A percentile compares a stretch with the other conserved stretches of the same genome.
phyloP scores from a whole-genome alignment of 257 asterid species.

The Datura wrightii region DNA sequence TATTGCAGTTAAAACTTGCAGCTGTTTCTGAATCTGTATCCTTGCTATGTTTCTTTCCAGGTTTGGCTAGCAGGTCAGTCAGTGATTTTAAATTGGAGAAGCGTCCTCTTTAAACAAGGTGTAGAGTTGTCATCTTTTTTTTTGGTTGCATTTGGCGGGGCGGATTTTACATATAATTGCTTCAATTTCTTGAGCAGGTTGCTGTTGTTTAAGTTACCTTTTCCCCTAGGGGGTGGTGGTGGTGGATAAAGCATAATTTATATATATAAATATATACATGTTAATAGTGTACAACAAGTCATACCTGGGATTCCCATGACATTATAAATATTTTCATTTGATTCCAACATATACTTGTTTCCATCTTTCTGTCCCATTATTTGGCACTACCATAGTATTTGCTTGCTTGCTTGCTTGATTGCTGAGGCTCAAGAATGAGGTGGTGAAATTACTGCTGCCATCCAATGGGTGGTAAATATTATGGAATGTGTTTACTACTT shows the following conservation, averaged over 20 bases:
- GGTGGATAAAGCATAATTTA: not conserved
- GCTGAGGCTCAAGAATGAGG: not conserved
- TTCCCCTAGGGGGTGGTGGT: not conserved
- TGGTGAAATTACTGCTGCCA: no score
- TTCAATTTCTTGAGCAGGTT: not conserved
- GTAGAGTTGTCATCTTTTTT: not conserved
- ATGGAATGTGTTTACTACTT: not conserved
- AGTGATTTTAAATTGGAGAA: slow-evolving; percentile 18
- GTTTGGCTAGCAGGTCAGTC: not conserved
- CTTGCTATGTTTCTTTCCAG: not conserved
- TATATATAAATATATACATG: not conserved
- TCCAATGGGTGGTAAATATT: not conserved
- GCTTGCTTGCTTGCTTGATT: not conserved
- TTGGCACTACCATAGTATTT: not conserved
- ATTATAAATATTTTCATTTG: not conserved
- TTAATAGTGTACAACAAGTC: not conserved
- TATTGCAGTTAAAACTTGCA: not conserved
- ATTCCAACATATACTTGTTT: not conserved
- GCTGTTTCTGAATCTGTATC: slow-evolving; percentile 17
- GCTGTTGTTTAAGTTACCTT: not conserved
- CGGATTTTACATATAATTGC: slow-evolving; percentile 9
- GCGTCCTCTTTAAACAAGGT: not conserved
- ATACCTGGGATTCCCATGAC: not conserved
- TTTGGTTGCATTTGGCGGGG: not conserved
- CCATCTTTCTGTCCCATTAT: slow-evolving; percentile 1